Evolutionary conservation across 495 filamentous ascomycete genomes (phyloP).

Genomic region (Xylaria sp.): DNA sequence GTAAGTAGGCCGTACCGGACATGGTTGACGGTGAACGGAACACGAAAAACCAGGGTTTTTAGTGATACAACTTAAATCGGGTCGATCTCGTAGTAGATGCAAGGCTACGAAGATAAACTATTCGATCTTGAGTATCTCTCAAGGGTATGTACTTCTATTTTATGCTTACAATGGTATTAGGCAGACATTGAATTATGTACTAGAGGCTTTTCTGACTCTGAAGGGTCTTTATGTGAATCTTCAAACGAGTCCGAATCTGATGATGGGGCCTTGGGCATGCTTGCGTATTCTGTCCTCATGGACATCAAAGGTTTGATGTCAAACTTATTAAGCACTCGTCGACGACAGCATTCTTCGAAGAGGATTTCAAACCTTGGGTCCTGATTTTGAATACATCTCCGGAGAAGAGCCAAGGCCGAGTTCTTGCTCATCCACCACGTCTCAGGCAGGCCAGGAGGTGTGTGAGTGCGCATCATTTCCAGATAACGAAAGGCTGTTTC

Average conservation of each 20-base stretch:
- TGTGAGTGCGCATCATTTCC: slow-evolving; percentile 55
- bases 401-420: slow-evolving; percentile 48
- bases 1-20: background rate
- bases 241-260: background rate
- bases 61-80: background rate
- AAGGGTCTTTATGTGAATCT: slow-evolving; percentile 14
- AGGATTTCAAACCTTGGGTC: slow-evolving; percentile 55
- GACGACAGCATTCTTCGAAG: slow-evolving; percentile 44
- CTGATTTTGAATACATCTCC: slow-evolving; percentile 46
- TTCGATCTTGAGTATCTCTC: background rate
- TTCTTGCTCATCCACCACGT: slow-evolving; percentile 48
- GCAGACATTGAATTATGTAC: background rate
- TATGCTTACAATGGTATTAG: background rate
- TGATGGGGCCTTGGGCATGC: background rate
- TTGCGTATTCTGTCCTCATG: background rate
- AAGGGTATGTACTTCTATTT: background rate
- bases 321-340: slow-evolving; percentile 3
- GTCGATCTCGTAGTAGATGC: background rate
- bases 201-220: background rate
- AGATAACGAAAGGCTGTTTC: slow-evolving; percentile 66
- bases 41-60: background rate
- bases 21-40: background rate
- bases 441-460: slow-evolving; percentile 27
- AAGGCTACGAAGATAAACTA: background rate
- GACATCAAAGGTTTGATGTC: slow-evolving; percentile 26